Conservation (phyloP, 2,329 filamentous ascomycete species). For the Fusarium vanettenii region DNA sequence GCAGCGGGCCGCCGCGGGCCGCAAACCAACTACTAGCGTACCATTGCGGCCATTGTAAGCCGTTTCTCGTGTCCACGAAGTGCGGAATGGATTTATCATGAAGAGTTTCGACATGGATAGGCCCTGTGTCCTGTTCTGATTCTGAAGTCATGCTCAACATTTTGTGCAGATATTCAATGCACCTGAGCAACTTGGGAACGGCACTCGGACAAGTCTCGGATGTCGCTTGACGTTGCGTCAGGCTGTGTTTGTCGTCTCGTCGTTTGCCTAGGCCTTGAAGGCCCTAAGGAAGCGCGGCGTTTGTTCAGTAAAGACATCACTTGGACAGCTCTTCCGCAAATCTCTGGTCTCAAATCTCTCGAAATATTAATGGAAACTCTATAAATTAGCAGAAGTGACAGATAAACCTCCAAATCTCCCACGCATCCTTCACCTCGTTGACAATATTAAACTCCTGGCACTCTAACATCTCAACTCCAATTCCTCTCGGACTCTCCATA, state of each 20-base stretch:
- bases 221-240: background rate
- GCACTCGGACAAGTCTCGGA: background rate
- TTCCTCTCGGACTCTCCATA: background rate
- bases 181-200: background rate
- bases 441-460: background rate
- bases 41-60: conserved; percentile 2
- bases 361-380: background rate
- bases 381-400: background rate
- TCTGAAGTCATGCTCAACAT: background rate
- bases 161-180: background rate
- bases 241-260: background rate
- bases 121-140: background rate
- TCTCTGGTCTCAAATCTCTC: background rate
- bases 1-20: conserved; percentile 22
- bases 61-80: background rate
- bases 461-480: background rate
- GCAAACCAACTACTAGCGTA: conserved; percentile 2
- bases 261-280: background rate
- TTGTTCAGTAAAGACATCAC: background rate
- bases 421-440: background rate
- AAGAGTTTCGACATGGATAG: background rate
- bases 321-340: background rate
- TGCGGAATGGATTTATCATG: background rate
- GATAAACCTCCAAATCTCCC: background rate
- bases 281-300: background rate